Evolutionary conservation across 495 filamentous ascomycete genomes (phyloP), one percentile per base, ranked within the genome.

Genomic region (Xylaria longipes): DNA sequence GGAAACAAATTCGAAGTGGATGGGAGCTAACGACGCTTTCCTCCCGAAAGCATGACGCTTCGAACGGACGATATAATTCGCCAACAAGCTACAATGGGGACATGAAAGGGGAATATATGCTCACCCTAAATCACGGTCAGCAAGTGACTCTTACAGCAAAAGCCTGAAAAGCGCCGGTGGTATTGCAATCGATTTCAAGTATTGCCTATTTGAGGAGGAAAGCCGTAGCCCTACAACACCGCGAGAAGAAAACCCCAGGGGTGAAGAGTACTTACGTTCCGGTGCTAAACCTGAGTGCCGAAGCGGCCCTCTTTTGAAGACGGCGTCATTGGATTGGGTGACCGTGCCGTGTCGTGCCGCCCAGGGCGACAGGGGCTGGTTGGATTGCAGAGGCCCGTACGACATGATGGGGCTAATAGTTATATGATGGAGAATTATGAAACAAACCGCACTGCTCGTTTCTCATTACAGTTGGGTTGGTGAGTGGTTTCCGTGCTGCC

Each of bases 281-380:
- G 65, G 46, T 29, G 46, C 65, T 25, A 4, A 5, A 29, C 46
- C 65, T 4, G 65, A 67, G 35, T 67, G 65, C 4, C 22, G 33
- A 41, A 39, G 0, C 2, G 33, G 48, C 29, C 48, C 65, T 27
- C 31, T 56, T 3, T 31, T n/a, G 65, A 67, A 56, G 20, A 20
- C 65, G 20, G 65, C 17, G 37, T 67, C 46, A 4, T 5, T 4
- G 20, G n/a, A 29, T 17, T 7, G 0, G 1, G 0, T 2, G 33
- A 5, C 0, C 1, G 14, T n/a, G 48, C 65, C 65, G 4, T 22
- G n/a, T n/a, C 65, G 65, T 27, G 7, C 33, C 22, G 65, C 65
- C 65, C 65, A 67, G n/a, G 65, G 65, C 22, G 65, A 67, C 6
- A 67, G 33, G 12, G n/a, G 48, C 33, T 43, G 65, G 48, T 9